These are phyloP conservation scores for Tremellales sp. DNA, from an alignment of 1,284 basidiomycete species.

Conservation along the genomic window DNA sequence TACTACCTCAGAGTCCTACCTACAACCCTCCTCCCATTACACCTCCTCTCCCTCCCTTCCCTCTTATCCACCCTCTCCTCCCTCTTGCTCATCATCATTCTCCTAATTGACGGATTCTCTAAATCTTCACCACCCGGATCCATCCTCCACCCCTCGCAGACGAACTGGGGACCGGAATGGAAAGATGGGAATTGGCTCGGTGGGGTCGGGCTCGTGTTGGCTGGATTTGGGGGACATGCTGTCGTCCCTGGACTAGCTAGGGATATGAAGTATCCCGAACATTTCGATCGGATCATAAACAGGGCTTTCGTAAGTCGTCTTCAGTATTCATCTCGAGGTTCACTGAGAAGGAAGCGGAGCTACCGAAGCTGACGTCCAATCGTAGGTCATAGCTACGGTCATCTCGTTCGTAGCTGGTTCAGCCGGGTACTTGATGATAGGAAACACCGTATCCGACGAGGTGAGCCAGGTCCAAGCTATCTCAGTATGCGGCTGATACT, in stretches of 20 bases:
- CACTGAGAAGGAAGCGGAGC: background rate
- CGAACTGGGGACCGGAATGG: constrained; percentile 60
- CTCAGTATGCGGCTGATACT: constrained; percentile 1
- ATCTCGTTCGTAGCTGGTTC: constrained; percentile 77
- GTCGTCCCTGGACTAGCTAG: constrained; percentile 84
- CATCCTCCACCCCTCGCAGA: constrained; percentile 68
- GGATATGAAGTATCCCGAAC: constrained; percentile 80
- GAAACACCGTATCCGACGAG: constrained; percentile 74
- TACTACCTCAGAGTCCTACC: constrained; percentile 61
- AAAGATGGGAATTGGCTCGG: constrained; percentile 51
- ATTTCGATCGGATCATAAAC: constrained; percentile 59
- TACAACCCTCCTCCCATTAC: constrained; percentile 76
- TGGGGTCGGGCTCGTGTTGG: constrained; percentile 83
- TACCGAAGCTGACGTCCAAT: background rate
- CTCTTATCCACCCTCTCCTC: constrained; percentile 78
- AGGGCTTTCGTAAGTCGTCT: constrained; percentile 38
- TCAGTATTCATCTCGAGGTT: background rate
- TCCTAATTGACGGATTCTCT: constrained; percentile 77
- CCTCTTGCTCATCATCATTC: constrained; percentile 68
- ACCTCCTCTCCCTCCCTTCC: constrained; percentile 77
- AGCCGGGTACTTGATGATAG: constrained; percentile 90
- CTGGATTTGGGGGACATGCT: constrained; percentile 93
- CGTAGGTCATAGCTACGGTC: constrained; percentile 66
- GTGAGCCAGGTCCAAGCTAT: constrained; percentile 54
- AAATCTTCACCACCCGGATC: constrained; percentile 78